These are phyloP conservation scores for Mimosa bimucronata DNA, from an alignment of 306 rosid genomes.

Conservation along the genomic window DNA sequence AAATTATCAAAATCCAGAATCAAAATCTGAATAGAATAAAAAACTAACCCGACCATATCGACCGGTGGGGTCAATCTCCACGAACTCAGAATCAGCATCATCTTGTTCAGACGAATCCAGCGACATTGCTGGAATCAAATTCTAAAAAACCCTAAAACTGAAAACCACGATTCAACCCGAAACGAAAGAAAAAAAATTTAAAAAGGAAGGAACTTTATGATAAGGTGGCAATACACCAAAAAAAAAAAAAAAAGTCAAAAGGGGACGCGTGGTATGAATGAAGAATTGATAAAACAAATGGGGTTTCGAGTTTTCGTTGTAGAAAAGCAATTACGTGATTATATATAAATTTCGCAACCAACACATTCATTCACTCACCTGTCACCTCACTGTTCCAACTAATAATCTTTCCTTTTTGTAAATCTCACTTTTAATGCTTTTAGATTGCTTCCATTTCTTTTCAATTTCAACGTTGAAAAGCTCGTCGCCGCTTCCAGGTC, in stretches of 20 bases:
- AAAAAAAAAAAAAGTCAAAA: not conserved
- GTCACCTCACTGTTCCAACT: constrained; percentile 19
- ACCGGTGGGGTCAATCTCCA: constrained; percentile 84
- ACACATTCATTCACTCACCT: not conserved
- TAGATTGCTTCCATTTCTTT: not conserved
- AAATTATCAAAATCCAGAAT: not conserved
- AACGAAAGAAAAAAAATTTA: not conserved
- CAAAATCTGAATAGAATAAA: not conserved
- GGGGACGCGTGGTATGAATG: not conserved
- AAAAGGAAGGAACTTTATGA: not conserved
- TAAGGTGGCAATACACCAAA: too few relatives aligned
- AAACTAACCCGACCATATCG: constrained; percentile 91
- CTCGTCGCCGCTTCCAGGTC: not conserved
- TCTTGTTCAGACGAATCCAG: constrained; percentile 72
- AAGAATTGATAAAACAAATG: not conserved
- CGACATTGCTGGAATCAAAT: constrained; percentile 55
- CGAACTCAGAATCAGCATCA: constrained; percentile 68
- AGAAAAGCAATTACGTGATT: not conserved
- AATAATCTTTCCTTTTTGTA: not conserved
- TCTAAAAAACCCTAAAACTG: not conserved
- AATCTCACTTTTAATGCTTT: not conserved
- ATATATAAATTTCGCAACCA: not conserved
- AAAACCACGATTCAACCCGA: not conserved
- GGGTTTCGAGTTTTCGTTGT: not conserved
- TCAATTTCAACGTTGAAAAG: not conserved